Conservation (phyloP, 176 grass and related monocot genomes). For the Oryza rufipogon region DNA sequence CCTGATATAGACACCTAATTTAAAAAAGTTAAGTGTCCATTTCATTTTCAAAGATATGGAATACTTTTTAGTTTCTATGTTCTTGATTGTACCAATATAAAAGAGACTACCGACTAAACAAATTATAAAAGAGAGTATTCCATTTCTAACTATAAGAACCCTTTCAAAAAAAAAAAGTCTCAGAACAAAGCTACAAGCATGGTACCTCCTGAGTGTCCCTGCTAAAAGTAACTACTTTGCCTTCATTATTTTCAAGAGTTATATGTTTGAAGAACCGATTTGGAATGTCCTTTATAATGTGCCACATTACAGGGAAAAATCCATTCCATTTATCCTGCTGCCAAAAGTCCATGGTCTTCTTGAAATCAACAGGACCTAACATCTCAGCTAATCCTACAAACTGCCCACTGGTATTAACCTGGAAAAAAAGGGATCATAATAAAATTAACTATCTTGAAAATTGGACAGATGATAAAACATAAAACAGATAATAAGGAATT, state of each 20-base stretch:
- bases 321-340: slow-evolving; percentile 72
- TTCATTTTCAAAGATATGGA: background rate
- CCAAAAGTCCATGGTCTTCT: slow-evolving; percentile 89
- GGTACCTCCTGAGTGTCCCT: slow-evolving; percentile 90
- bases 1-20: background rate
- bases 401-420: slow-evolving; percentile 91
- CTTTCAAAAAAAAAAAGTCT: background rate
- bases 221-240: slow-evolving; percentile 75
- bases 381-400: slow-evolving; percentile 97
- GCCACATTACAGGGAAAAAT: slow-evolving; percentile 86
- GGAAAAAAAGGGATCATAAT: slow-evolving; percentile 41
- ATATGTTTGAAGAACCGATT: slow-evolving; percentile 70
- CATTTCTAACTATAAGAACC: slow-evolving; percentile 1
- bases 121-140: background rate
- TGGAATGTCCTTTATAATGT: slow-evolving; percentile 86
- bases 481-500: background rate
- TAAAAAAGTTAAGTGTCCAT: background rate
- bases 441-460: background rate
- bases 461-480: background rate
- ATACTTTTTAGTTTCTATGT: background rate
- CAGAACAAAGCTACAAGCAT: slow-evolving; percentile 7
- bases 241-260: slow-evolving; percentile 82
- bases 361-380: slow-evolving; percentile 88
- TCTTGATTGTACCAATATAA: background rate
- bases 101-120: background rate